Conservation (phyloP, 176 grass and related monocot genomes). For the Neostapfia colusana region DNA sequence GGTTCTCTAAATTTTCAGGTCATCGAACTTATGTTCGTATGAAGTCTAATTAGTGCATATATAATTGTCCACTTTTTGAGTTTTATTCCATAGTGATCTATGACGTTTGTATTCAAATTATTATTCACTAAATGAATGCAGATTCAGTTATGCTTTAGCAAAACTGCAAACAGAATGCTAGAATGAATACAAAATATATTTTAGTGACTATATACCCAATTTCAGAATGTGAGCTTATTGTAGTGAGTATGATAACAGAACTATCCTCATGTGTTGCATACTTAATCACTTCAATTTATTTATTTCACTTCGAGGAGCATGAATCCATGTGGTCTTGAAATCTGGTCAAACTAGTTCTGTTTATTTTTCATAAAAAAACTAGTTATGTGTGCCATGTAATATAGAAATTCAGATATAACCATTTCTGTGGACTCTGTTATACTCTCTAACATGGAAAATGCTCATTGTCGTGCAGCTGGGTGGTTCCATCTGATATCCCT, state of each 20-base stretch:
- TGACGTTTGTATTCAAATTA: neutral
- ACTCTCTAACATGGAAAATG: slow-evolving; percentile 22
- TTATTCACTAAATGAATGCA: neutral
- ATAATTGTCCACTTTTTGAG: neutral
- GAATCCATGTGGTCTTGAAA: neutral
- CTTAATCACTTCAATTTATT: neutral
- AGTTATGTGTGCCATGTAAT: neutral
- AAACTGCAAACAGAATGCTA: neutral
- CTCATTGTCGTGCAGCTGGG: slow-evolving; percentile 27
- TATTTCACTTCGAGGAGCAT: neutral
- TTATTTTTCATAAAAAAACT: no score
- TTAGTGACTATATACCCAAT: neutral
- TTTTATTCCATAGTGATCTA: neutral
- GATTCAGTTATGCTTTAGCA: neutral
- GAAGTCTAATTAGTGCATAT: neutral
- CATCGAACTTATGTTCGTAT: neutral
- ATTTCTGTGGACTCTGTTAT: neutral
- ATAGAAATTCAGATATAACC: neutral
- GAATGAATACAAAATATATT: neutral
- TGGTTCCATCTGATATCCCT: slow-evolving; percentile 43
- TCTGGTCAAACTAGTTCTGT: neutral
- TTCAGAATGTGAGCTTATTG: neutral
- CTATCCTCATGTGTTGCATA: neutral
- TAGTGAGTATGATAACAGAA: neutral
- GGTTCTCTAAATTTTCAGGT: neutral